These are phyloP conservation scores for Gardenia jasminoides DNA, from an alignment of 257 asterid species.

Conservation along the genomic window DNA sequence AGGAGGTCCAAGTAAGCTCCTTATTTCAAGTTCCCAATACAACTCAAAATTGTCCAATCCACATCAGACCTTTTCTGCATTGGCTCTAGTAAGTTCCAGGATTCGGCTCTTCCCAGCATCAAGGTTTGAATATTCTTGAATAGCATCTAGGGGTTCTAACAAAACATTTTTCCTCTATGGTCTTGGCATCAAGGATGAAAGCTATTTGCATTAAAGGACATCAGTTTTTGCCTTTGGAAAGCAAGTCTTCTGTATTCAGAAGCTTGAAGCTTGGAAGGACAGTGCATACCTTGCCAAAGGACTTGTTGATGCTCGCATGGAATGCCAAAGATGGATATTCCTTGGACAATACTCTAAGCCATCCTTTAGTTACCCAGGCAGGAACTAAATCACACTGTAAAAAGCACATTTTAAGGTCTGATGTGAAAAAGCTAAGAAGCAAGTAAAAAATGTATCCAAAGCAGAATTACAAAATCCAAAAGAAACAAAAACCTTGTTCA, in stretches of 20 bases:
- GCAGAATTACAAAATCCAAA: not conserved
- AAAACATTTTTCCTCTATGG: not conserved
- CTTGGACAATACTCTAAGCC: conserved; percentile 82
- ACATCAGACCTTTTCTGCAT: too few species aligned
- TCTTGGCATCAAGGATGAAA: not conserved
- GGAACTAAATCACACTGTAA: conserved; percentile 95
- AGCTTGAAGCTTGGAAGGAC: not conserved
- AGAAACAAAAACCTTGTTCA: conserved; percentile 63
- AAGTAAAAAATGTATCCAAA: not conserved
- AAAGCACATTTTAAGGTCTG: not conserved
- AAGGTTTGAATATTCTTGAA: too few species aligned
- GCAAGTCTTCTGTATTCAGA: not conserved
- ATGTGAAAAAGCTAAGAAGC: not conserved
- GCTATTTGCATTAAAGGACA: too few species aligned
- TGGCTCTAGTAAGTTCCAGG: too few species aligned
- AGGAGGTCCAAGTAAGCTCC: too few species aligned
- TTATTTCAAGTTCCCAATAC: too few species aligned
- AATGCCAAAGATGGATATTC: conserved; percentile 94
- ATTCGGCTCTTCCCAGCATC: too few species aligned
- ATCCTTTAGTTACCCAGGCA: conserved; percentile 93
- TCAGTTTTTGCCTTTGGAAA: not conserved
- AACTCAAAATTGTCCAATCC: too few species aligned
- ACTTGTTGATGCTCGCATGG: conserved; percentile 91
- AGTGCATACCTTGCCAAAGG: conserved; percentile 84
- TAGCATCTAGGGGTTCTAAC: too few species aligned